phyloP scores from a whole-genome alignment of 2,329 filamentous ascomycete species.

The Paraphaeosphaeria minitans region DNA sequence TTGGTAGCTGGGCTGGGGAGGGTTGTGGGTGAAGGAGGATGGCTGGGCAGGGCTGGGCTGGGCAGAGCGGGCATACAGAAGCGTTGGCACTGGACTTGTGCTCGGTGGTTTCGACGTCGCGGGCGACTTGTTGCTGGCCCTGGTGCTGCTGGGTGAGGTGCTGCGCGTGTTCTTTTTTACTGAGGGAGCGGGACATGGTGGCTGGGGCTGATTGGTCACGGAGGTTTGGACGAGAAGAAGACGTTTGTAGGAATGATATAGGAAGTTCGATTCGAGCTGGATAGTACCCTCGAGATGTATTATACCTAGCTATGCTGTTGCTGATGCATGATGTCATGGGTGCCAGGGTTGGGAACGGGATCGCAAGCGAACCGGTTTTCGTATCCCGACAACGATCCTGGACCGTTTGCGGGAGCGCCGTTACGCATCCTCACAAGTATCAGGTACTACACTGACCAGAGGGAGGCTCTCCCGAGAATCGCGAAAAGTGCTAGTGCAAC shows the following conservation, averaged over 20 bases:
- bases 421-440: not conserved
- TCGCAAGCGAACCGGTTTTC: slow-evolving; percentile 25
- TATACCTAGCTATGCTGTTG: slow-evolving; percentile 13
- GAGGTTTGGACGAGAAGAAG: not conserved
- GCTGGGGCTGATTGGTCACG: not conserved
- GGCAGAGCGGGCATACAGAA: slow-evolving; percentile 27
- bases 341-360: slow-evolving; percentile 1
- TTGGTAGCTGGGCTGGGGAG: too few species aligned
- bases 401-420: slow-evolving; percentile 15
- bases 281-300: slow-evolving; percentile 10
- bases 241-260: not conserved
- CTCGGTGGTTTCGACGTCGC: slow-evolving; percentile 35
- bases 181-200: slow-evolving; percentile 31
- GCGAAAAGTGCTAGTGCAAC: slow-evolving; percentile 20
- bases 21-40: too few species aligned
- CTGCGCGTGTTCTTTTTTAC: slow-evolving; percentile 30
- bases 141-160: slow-evolving; percentile 30
- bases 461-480: too few species aligned
- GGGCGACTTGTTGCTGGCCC: slow-evolving; percentile 20
- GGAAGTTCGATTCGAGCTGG: not conserved
- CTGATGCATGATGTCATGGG: slow-evolving; percentile 28
- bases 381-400: slow-evolving; percentile 18
- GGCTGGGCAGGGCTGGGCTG: too few species aligned
- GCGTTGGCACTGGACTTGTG: slow-evolving; percentile 39
- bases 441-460: too few species aligned